Evolutionary conservation across 352 stramenopile genomes (phyloP).

Genomic region (Globisporangium lucens): DNA sequence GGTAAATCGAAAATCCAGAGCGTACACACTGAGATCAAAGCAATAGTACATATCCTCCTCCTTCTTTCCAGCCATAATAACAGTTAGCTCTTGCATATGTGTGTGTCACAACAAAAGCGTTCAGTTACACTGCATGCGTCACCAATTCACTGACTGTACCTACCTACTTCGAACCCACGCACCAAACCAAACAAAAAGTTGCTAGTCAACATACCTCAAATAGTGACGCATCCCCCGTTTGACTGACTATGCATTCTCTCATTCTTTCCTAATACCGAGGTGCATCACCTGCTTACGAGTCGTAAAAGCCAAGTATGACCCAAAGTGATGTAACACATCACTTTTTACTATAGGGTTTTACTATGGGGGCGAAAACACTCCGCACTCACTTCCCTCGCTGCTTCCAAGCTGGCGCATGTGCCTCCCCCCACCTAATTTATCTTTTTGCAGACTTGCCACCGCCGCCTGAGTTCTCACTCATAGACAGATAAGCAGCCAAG

Average conservation of each 20-base stretch:
- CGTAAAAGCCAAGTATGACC: background rate
- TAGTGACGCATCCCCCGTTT: background rate
- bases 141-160: background rate
- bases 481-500: background rate
- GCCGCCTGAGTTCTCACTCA: slow-evolving; percentile 17
- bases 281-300: background rate
- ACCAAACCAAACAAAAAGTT: too few relatives aligned
- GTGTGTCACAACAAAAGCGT: background rate
- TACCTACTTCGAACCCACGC: background rate
- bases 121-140: background rate
- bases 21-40: background rate
- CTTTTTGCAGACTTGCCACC: background rate
- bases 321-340: background rate
- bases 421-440: slow-evolving; percentile 11
- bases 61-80: background rate
- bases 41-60: background rate
- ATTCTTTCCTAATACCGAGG: background rate
- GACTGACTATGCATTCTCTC: background rate
- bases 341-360: too few relatives aligned
- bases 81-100: background rate
- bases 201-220: background rate
- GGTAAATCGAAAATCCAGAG: background rate
- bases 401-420: background rate
- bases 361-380: too few relatives aligned
- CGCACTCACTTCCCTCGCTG: background rate